phyloP scores from a whole-genome alignment of 768 basidiomycete species.

The Pleurotus djamor region DNA sequence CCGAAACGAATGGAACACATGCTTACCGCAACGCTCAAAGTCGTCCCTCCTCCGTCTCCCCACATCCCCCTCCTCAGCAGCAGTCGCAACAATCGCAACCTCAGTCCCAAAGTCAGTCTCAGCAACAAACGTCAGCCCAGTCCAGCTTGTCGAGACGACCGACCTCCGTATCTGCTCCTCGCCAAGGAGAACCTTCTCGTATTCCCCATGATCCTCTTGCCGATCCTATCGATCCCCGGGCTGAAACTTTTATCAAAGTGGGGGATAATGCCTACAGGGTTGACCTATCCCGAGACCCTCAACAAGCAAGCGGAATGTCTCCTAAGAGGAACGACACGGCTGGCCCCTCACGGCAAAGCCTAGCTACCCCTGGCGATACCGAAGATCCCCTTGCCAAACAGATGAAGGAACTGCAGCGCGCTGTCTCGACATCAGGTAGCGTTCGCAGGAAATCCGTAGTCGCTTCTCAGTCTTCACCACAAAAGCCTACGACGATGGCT shows the following conservation, averaged over 20 bases:
- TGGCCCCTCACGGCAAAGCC: conserved; percentile 22
- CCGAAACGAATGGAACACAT: conserved; percentile 23
- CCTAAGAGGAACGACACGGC: conserved; percentile 15
- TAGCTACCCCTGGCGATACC: conserved; percentile 19
- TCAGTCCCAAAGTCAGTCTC: background rate
- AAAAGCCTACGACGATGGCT: conserved; percentile 13
- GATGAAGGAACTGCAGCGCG: conserved; percentile 56
- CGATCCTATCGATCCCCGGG: conserved; percentile 62
- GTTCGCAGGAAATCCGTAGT: conserved; percentile 40
- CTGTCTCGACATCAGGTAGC: conserved; percentile 42
- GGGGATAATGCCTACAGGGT: conserved; percentile 68
- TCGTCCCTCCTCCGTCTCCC: background rate
- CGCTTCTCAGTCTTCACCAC: conserved; percentile 18
- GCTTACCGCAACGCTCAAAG: conserved; percentile 11
- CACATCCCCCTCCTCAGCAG: background rate
- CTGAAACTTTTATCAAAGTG: conserved; percentile 69
- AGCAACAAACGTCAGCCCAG: background rate
- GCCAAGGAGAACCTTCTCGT: conserved; percentile 18
- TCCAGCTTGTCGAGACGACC: conserved; percentile 2
- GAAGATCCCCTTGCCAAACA: conserved; percentile 69
- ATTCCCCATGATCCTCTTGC: conserved; percentile 47
- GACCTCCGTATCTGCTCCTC: conserved; percentile 13
- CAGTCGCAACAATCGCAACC: background rate
- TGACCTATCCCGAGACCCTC: conserved; percentile 66
- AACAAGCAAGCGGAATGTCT: conserved; percentile 33